phyloP scores from a whole-genome alignment of 129 eudicot genomes.

The Flaveria ramosissima region DNA sequence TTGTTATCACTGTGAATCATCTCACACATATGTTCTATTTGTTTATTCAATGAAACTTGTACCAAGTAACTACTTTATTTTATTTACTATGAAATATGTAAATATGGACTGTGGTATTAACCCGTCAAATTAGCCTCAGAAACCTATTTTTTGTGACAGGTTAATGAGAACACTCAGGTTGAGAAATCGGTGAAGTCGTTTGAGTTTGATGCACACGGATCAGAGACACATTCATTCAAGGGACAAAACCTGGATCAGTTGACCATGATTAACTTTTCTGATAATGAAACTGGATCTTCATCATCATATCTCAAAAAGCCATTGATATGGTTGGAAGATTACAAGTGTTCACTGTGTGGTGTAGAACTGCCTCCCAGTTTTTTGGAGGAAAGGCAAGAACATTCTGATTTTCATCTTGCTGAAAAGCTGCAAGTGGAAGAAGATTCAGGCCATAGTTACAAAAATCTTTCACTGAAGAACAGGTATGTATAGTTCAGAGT shows the following conservation, averaged over 20 bases:
- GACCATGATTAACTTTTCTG: slow-evolving; percentile 16
- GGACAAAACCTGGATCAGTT: slow-evolving; percentile 28
- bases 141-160: slow-evolving; percentile 31
- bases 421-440: slow-evolving; percentile 79
- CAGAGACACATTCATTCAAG: slow-evolving; percentile 11
- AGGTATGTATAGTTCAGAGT: slow-evolving; percentile 41
- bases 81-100: not conserved
- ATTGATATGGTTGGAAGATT: slow-evolving; percentile 70
- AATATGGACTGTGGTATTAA: not conserved
- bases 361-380: slow-evolving; percentile 80
- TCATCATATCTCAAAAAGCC: slow-evolving; percentile 40
- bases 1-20: not conserved
- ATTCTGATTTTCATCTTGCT: slow-evolving; percentile 89
- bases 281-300: slow-evolving; percentile 49
- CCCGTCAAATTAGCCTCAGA: not conserved
- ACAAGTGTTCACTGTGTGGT: slow-evolving; percentile 85
- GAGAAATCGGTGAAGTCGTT: slow-evolving; percentile 9
- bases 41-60: not conserved
- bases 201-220: slow-evolving; percentile 28
- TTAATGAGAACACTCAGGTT: slow-evolving; percentile 18
- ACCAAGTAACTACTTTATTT: not conserved
- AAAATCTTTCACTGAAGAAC: slow-evolving; percentile 31
- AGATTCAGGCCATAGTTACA: slow-evolving; percentile 43
- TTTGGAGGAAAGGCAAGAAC: slow-evolving; percentile 90
- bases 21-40: too few species aligned